phyloP scores from a whole-genome alignment of 139 green algal genomes.

The Monoraphidium neglectum region DNA sequence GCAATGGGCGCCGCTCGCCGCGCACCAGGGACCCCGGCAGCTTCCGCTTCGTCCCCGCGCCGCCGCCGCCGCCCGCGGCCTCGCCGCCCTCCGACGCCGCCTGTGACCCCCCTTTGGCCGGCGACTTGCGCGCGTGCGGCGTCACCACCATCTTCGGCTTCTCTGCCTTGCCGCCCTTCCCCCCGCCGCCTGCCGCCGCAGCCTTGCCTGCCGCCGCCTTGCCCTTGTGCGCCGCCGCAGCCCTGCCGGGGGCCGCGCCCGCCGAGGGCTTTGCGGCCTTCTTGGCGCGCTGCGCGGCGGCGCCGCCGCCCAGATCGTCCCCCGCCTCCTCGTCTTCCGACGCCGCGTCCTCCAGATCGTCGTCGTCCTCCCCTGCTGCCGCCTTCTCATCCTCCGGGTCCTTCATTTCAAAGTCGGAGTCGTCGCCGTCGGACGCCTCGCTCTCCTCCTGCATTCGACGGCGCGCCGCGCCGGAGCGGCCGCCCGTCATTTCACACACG shows the following conservation, averaged over 20 bases:
- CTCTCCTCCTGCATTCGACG: too few species aligned
- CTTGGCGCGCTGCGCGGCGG: not conserved
- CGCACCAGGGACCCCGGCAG: conserved; percentile 23
- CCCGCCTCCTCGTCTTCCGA: conserved; percentile 15
- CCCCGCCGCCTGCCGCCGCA: not conserved
- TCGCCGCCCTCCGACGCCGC: not conserved
- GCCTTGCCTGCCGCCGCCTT: not conserved
- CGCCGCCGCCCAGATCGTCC: not conserved
- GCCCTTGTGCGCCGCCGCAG: conserved; percentile 13
- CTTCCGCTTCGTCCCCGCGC: conserved; percentile 8
- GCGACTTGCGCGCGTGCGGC: not conserved
- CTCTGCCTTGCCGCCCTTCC: not conserved
- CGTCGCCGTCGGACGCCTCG: too few species aligned
- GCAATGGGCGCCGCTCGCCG: not conserved
- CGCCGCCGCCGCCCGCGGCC: not conserved
- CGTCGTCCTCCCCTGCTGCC: conserved; percentile 25
- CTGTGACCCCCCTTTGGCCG: not conserved
- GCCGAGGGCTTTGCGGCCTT: conserved; percentile 13
- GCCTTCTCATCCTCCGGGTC: not conserved
- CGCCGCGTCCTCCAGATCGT: conserved; percentile 11
- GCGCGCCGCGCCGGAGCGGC: too few species aligned
- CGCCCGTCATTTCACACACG: too few species aligned
- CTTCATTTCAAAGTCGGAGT: too few species aligned
- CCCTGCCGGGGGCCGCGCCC: conserved; percentile 3
- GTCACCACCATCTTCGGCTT: conserved; percentile 20